Percentiles rank a stretch among this genome's conserved stretches.
Evolutionary conservation across 2,329 filamentous ascomycete species (phyloP).

Genomic region (Purpureocillium takamizusanense): DNA sequence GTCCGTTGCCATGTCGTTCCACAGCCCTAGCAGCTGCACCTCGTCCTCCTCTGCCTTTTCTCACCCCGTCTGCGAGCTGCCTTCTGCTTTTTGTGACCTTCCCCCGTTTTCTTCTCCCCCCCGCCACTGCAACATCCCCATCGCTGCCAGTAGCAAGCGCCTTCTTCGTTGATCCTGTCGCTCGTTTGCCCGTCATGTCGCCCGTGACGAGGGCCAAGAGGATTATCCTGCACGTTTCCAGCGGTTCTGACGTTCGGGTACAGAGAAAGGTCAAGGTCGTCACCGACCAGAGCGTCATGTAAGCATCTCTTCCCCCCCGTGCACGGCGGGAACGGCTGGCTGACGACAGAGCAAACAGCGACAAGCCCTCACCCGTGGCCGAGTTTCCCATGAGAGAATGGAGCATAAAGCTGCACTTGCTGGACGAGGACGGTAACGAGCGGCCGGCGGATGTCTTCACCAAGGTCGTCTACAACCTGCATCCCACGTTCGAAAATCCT

Average conservation of each 20-base stretch:
- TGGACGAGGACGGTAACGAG: constrained; percentile 82
- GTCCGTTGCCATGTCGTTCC: no score
- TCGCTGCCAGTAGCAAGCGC: no score
- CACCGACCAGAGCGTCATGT: constrained; percentile 86
- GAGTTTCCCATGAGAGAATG: constrained; percentile 90
- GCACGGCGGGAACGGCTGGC: no score
- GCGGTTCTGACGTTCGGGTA: constrained; percentile 24
- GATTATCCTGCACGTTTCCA: neutral
- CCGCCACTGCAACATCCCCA: no score
- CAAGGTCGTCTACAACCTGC: constrained; percentile 86
- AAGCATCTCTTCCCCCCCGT: constrained; percentile 25
- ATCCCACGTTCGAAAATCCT: constrained; percentile 85
- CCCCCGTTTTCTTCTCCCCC: no score
- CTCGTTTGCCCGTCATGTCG: constrained; percentile 1
- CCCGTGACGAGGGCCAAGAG: neutral
- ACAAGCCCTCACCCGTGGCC: constrained; percentile 72
- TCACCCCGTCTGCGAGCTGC: no score
- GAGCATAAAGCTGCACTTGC: constrained; percentile 76
- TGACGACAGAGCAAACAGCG: constrained; percentile 33
- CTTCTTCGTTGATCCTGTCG: no score
- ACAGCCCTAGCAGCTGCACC: no score
- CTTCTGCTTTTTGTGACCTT: no score
- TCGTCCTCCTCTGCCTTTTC: no score
- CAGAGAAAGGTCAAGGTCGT: constrained; percentile 89
- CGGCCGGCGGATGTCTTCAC: constrained; percentile 78